Evolutionary conservation across 345 rosid genomes (phyloP).

Genomic region (Brassica juncea): DNA sequence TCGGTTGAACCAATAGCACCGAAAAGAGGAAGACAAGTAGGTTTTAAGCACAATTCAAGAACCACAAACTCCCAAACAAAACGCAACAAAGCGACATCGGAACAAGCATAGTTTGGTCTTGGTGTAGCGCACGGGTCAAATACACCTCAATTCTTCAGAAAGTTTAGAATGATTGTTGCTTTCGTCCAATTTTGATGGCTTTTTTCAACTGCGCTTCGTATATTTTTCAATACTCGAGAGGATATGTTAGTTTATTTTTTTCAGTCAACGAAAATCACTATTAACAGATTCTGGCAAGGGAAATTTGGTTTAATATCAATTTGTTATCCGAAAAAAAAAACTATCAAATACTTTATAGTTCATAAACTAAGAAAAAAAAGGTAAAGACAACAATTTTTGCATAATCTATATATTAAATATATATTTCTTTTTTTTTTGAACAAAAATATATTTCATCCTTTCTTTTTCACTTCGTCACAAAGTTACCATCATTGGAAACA

Average conservation of each 20-base stretch:
- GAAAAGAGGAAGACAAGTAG: slow-evolving; percentile 48
- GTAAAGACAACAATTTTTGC: too few species aligned
- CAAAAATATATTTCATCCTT: too few species aligned
- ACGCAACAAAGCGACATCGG: slow-evolving; percentile 12
- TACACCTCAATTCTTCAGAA: neutral
- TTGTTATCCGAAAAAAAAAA: too few species aligned
- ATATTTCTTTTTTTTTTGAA: too few species aligned
- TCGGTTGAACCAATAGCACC: slow-evolving; percentile 66
- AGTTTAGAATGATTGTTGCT: neutral
- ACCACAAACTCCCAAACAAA: slow-evolving; percentile 36
- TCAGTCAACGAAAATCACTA: neutral
- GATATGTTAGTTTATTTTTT: neutral
- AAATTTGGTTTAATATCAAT: neutral
- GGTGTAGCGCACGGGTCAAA: neutral
- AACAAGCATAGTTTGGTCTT: neutral
- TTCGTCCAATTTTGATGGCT: neutral
- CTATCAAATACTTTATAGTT: neutral
- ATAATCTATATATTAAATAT: too few species aligned
- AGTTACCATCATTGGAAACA: neutral
- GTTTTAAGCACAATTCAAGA: slow-evolving; percentile 48
- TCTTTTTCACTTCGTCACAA: neutral
- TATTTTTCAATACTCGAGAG: neutral
- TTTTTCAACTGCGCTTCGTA: neutral
- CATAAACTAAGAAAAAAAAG: neutral
- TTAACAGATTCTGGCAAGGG: neutral